phyloP scores from a whole-genome alignment of 2,329 filamentous ascomycete species.

The Colletotrichum zoysiae region DNA sequence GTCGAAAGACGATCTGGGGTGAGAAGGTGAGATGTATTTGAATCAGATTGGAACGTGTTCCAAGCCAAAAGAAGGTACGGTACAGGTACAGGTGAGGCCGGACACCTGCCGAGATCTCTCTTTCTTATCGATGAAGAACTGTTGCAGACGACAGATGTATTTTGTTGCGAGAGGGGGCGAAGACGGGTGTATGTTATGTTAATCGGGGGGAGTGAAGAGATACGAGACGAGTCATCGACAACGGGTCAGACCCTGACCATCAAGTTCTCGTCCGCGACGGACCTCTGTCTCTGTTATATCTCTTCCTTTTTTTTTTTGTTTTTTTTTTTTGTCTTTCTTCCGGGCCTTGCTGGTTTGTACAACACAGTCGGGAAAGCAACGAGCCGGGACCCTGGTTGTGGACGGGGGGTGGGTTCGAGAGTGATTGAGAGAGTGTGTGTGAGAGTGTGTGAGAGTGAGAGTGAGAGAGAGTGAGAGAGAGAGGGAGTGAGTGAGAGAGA shows the following conservation, averaged over 20 bases:
- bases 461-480: no score
- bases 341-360: conserved; percentile 6
- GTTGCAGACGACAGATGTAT: conserved; percentile 14
- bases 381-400: conserved; percentile 37
- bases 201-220: conserved; percentile 24
- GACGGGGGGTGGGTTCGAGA: conserved; percentile 15
- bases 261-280: conserved; percentile 37
- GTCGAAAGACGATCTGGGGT: not conserved
- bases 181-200: conserved; percentile 22
- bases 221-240: conserved; percentile 43
- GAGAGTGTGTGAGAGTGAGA: not conserved
- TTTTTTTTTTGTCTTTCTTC: conserved; percentile 5
- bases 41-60: conserved; percentile 4
- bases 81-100: not conserved
- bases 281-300: conserved; percentile 43
- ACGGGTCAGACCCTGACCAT: conserved; percentile 43
- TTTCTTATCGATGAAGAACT: conserved; percentile 35
- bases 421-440: conserved; percentile 4
- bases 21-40: not conserved
- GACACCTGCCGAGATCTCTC: conserved; percentile 9
- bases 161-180: conserved; percentile 12
- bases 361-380: conserved; percentile 32
- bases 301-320: conserved; percentile 26
- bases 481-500: not conserved
- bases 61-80: not conserved